phyloP scores from a whole-genome alignment of 306 rosid genomes.

The Urtica urens region DNA sequence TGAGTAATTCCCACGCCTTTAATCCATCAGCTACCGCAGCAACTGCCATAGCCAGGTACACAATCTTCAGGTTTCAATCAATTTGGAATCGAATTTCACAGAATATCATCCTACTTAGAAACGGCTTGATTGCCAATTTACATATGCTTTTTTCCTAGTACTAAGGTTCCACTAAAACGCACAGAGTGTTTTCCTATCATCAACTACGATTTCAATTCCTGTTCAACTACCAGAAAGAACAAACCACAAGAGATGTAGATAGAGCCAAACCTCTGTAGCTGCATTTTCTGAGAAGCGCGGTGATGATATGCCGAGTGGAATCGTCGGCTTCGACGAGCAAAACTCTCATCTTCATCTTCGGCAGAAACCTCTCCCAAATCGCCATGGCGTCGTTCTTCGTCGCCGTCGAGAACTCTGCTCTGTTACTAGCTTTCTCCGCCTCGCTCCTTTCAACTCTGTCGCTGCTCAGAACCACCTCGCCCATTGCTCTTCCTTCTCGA shows the following conservation, averaged over 20 bases:
- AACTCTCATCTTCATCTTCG: constrained; percentile 58
- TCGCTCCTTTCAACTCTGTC: constrained; percentile 28
- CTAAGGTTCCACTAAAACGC: too few species aligned
- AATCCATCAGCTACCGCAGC: constrained; percentile 88
- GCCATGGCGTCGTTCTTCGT: constrained; percentile 32
- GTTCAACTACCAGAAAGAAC: neutral
- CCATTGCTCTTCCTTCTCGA: constrained; percentile 33
- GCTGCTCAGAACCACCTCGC: constrained; percentile 35
- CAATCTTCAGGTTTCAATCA: too few species aligned
- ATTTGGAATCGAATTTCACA: too few species aligned
- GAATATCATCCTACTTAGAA: too few species aligned
- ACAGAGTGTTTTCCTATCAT: too few species aligned
- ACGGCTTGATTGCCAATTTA: too few species aligned
- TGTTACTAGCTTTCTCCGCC: constrained; percentile 16
- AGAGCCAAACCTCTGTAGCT: constrained; percentile 61
- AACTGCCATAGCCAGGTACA: constrained; percentile 53
- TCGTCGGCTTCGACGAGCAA: constrained; percentile 89
- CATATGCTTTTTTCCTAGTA: too few species aligned
- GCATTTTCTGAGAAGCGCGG: constrained; percentile 91
- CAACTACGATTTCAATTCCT: too few species aligned
- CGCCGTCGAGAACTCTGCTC: neutral
- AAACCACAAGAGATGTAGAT: neutral
- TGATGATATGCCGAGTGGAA: constrained; percentile 80
- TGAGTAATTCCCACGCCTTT: constrained; percentile 92
- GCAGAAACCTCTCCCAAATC: constrained; percentile 73